phyloP scores from a whole-genome alignment of 352 stramenopile genomes.

The Phytophthora litchii region DNA sequence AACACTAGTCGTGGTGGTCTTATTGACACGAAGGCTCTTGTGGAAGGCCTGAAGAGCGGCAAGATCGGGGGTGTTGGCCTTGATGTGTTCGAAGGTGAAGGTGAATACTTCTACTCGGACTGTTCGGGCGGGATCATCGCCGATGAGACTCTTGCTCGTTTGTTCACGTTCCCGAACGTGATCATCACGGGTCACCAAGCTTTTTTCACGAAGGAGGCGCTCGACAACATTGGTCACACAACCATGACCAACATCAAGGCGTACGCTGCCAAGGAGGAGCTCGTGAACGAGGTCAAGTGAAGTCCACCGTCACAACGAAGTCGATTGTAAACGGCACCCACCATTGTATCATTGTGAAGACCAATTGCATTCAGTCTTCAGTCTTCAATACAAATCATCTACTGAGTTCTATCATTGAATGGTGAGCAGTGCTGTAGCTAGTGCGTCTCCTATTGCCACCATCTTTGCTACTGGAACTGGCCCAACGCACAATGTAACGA shows the following conservation, averaged over 20 bases:
- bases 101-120: slow-evolving; percentile 80
- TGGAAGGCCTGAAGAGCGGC: slow-evolving; percentile 76
- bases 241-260: slow-evolving; percentile 75
- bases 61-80: slow-evolving; percentile 78
- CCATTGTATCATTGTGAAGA: slow-evolving; percentile 2
- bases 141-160: slow-evolving; percentile 63
- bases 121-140: slow-evolving; percentile 64
- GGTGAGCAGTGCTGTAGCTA: slow-evolving; percentile 24
- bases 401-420: slow-evolving; percentile 30
- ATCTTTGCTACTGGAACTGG: slow-evolving; percentile 25
- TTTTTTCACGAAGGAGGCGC: slow-evolving; percentile 80
- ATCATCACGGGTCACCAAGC: slow-evolving; percentile 81
- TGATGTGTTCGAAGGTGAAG: slow-evolving; percentile 87
- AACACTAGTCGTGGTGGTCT: slow-evolving; percentile 89
- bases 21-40: slow-evolving; percentile 83
- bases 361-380: slow-evolving; percentile 15
- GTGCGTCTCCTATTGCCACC: slow-evolving; percentile 26
- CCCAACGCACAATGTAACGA: slow-evolving; percentile 37
- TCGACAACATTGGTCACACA: slow-evolving; percentile 68
- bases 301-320: slow-evolving; percentile 2
- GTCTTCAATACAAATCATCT: slow-evolving; percentile 5
- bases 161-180: slow-evolving; percentile 84
- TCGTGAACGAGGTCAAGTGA: slow-evolving; percentile 67
- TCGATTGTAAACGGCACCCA: slow-evolving; percentile 5
- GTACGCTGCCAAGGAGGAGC: slow-evolving; percentile 42